Evolutionary conservation across 2,329 filamentous ascomycete species (phyloP).

Genomic region (Cercospora janseana): DNA sequence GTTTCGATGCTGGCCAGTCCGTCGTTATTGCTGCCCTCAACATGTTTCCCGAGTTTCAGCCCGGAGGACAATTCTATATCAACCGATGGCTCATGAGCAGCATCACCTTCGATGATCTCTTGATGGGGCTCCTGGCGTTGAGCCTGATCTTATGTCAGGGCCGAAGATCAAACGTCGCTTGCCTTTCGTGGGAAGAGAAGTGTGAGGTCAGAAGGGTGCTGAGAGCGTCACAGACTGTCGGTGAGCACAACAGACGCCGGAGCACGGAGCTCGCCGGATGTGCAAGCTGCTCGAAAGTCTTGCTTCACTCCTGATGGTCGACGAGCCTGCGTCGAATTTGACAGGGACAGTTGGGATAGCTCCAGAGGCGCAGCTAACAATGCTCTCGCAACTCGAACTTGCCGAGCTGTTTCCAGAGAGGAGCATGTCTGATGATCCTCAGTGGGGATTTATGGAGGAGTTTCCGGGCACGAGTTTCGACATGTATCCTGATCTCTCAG

Average conservation of each 20-base stretch:
- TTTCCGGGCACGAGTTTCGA: conserved; percentile 16
- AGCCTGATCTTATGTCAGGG: conserved; percentile 41
- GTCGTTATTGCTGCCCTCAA: conserved; percentile 44
- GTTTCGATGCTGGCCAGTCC: conserved; percentile 22
- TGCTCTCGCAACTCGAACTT: neutral
- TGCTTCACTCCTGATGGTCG: neutral
- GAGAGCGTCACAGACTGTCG: conserved; percentile 1
- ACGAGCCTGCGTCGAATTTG: too few relatives aligned
- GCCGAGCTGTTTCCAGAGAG: neutral
- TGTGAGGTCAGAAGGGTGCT: conserved; percentile 5
- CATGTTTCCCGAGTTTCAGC: conserved; percentile 48
- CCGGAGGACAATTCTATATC: conserved; percentile 41
- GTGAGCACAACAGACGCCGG: conserved; percentile 10
- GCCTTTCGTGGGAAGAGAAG: conserved; percentile 2
- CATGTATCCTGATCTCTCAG: too few relatives aligned
- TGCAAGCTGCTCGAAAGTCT: conserved; percentile 8
- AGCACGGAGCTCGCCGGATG: conserved; percentile 15
- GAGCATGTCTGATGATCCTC: conserved; percentile 18
- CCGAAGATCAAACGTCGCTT: neutral
- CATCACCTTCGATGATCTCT: conserved; percentile 45
- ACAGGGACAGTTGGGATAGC: too few relatives aligned
- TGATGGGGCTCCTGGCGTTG: conserved; percentile 47
- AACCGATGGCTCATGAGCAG: conserved; percentile 45
- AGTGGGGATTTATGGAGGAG: conserved; percentile 20
- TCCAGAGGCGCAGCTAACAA: too few relatives aligned